Percentiles rank a stretch among this genome's conserved stretches.
phyloP scores from a whole-genome alignment of 2,329 filamentous ascomycete genomes.

The Macroventuria anomochaeta region DNA sequence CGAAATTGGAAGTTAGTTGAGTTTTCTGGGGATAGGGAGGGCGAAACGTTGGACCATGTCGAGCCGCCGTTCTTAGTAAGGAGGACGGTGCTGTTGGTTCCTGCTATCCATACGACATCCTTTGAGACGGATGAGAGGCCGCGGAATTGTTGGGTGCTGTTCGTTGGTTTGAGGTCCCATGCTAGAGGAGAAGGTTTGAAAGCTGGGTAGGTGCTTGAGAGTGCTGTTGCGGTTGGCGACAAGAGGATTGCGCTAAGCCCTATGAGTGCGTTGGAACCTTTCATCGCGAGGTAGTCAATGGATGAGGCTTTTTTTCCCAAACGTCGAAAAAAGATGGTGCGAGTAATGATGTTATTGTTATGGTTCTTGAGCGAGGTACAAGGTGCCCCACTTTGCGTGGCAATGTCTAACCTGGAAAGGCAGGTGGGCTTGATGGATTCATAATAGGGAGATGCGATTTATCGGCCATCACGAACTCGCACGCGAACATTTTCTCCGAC shows the following conservation, averaged over 20 bases:
- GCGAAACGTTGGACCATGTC: constrained; percentile 37
- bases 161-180: constrained; percentile 34
- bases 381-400: constrained; percentile 8
- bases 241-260: neutral
- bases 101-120: constrained; percentile 32
- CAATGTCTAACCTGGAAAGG: constrained; percentile 10
- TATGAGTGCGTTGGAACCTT: neutral
- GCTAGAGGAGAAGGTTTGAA: neutral
- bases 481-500: no score
- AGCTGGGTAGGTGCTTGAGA: neutral
- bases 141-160: constrained; percentile 36
- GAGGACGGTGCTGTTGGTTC: constrained; percentile 37
- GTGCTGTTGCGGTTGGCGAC: neutral
- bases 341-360: neutral
- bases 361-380: neutral
- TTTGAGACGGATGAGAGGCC: constrained; percentile 33
- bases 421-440: neutral
- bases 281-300: neutral
- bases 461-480: neutral
- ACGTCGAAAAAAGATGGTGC: neutral
- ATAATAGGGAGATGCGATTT: neutral
- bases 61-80: constrained; percentile 31
- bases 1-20: constrained; percentile 33
- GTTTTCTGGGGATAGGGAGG: constrained; percentile 28
- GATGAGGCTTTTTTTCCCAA: neutral